Evolutionary conservation across 2,329 filamentous ascomycete genomes (phyloP), one percentile per base, ranked within the genome.

Genomic region (Alternaria novae-zelandiae): DNA sequence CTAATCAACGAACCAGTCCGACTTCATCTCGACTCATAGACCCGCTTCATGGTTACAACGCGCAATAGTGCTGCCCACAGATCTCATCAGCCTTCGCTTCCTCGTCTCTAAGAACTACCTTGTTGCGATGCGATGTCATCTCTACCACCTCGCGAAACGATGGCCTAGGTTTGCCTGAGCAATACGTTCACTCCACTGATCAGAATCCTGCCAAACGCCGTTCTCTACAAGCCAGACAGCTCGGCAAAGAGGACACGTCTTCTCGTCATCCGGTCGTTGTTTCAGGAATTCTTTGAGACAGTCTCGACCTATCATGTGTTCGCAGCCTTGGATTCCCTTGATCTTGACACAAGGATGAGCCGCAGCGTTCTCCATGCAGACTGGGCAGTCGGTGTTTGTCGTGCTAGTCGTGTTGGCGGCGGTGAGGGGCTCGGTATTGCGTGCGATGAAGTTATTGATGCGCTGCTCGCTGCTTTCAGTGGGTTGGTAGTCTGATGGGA

Each of bases 181-280:
- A 30, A n/a, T 50, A 28, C 9, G 30, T 13, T 28, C 17, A 25
- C 28, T 15, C 30, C 17, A 54, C 20, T 54, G 28, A 20, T 21
- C 30, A 1, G 30, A 28, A 20, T 46, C 54, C 2, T 46, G 23
- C 41, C 25, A 56, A 3, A 56, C 26, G 2, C 54, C 54, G n/a
- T 28, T 26, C 2, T 45, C 12, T 7, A 17, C 17, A 45, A 56
- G 32, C 54, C 54, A 56, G 2, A 25, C 21, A 25, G 54, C 54
- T 20, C 54, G 15, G 9, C 57, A 59, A 12, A 54, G 44, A n/a
- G 57, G 57, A 36, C 57, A 59, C 10, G 20, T 21, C 47, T 32
- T 54, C 13, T n/a, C 28, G n/a, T 4, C 13, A 21, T 32, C 36
- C 6, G 23, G 12, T 0, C 26, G 8, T 15, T 13, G 23, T 9